Conservation (phyloP, 2,329 filamentous ascomycete species). For the Grosmannia penicillata region DNA sequence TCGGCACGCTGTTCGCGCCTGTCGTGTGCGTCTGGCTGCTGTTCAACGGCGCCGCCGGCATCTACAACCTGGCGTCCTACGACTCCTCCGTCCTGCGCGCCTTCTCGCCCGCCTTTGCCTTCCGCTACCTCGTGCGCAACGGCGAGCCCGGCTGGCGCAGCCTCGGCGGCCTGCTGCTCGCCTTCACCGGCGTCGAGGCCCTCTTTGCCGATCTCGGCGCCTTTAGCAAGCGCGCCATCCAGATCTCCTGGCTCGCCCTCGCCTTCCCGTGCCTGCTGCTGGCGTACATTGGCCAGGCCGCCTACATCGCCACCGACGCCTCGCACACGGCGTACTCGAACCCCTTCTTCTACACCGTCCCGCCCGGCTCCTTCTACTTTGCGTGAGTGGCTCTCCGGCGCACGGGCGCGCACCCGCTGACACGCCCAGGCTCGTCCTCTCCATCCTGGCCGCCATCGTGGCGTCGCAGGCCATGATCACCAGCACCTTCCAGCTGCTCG, state of each 20-base stretch:
- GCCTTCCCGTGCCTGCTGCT: conserved; percentile 52
- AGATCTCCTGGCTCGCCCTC: conserved; percentile 56
- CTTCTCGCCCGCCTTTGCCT: conserved; percentile 44
- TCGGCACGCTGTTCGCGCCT: conserved; percentile 47
- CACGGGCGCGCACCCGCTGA: not conserved
- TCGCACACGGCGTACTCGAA: conserved; percentile 47
- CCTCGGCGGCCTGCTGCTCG: conserved; percentile 56
- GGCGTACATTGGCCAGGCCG: conserved; percentile 60
- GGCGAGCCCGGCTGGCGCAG: conserved; percentile 46
- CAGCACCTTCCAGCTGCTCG: conserved; percentile 53
- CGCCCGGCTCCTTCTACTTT: conserved; percentile 52
- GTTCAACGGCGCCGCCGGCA: conserved; percentile 47
- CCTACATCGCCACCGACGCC: conserved; percentile 46
- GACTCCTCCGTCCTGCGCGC: conserved; percentile 40
- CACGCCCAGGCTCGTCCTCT: conserved; percentile 37
- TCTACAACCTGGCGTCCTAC: conserved; percentile 42
- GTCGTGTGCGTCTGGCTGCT: conserved; percentile 53
- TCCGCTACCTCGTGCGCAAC: conserved; percentile 44
- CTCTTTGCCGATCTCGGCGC: conserved; percentile 67
- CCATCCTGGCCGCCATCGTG: conserved; percentile 57
- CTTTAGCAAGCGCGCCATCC: conserved; percentile 55
- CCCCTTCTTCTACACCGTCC: conserved; percentile 59
- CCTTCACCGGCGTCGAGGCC: conserved; percentile 67
- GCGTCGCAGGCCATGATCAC: conserved; percentile 71
- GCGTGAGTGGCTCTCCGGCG: conserved; percentile 10